A percentile compares a stretch with the other conserved stretches of the same genome.
Conservation (phyloP, 179 eudicot species). For the Actinidia arguta region DNA sequence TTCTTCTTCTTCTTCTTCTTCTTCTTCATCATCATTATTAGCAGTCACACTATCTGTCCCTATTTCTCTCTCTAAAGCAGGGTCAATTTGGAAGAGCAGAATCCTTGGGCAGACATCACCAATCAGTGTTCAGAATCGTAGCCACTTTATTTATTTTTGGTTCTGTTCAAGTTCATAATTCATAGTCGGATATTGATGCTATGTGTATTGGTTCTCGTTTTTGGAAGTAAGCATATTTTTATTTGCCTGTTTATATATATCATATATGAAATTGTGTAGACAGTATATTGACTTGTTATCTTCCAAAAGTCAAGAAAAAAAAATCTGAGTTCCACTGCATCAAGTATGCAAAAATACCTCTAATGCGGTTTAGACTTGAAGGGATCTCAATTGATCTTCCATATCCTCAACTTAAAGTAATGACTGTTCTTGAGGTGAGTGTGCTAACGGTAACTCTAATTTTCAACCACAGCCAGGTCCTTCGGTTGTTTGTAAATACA, state of each 20-base stretch:
- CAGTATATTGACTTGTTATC: constrained; percentile 3
- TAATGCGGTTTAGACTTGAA: constrained; percentile 63
- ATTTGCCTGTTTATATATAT: neutral
- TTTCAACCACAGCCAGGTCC: neutral
- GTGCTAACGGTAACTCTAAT: neutral
- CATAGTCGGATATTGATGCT: constrained; percentile 67
- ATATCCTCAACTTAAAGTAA: constrained; percentile 57
- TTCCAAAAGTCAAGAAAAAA: constrained; percentile 55
- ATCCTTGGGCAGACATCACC: too few relatives aligned
- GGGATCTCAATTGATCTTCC: constrained; percentile 63
- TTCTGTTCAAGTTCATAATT: constrained; percentile 55
- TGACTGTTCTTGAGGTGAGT: constrained; percentile 61
- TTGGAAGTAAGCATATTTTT: constrained; percentile 45
- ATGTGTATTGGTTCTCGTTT: constrained; percentile 68
- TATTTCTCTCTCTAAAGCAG: constrained; percentile 30
- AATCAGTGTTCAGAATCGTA: constrained; percentile 33
- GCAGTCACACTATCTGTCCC: too few relatives aligned
- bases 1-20: constrained; percentile 40
- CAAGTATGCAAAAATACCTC: constrained; percentile 64
- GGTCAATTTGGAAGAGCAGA: too few relatives aligned
- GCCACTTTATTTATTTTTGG: constrained; percentile 32
- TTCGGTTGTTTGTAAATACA: neutral
- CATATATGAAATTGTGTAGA: neutral
- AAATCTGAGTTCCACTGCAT: constrained; percentile 59
- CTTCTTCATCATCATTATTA: constrained; percentile 48